A percentile compares a stretch with the other conserved stretches of the same genome.
These are phyloP conservation scores for Mortierella sp. DNA, from an alignment of 371 early-diverging fungal genomes.

Conservation along the genomic window DNA sequence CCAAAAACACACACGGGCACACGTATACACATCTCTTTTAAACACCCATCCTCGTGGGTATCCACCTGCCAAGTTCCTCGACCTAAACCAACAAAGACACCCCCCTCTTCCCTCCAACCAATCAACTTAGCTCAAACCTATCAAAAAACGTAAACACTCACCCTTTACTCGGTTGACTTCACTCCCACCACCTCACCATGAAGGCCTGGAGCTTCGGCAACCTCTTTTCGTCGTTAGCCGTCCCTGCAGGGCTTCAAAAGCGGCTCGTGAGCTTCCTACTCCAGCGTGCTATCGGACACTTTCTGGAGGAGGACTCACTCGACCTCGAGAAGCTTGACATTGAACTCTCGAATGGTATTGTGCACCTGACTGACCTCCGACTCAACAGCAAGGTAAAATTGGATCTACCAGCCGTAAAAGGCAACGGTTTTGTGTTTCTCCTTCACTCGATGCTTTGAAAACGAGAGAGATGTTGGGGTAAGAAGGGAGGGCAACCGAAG, in stretches of 20 bases:
- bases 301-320: conserved; percentile 82
- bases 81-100: background rate
- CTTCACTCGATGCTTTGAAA: background rate
- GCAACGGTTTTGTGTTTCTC: background rate
- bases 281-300: conserved; percentile 87
- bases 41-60: background rate
- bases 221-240: conserved; percentile 63
- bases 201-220: conserved; percentile 61
- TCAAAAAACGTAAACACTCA: background rate
- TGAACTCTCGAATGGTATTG: conserved; percentile 84
- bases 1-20: background rate
- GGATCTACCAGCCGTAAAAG: background rate
- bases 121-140: background rate
- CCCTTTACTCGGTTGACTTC: background rate
- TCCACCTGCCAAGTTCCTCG: background rate
- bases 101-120: too few relatives aligned
- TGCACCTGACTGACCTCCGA: conserved; percentile 83
- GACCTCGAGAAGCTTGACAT: conserved; percentile 90
- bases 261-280: conserved; percentile 87
- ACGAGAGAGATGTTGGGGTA: background rate
- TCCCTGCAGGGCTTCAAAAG: conserved; percentile 85
- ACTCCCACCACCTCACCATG: conserved; percentile 19
- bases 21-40: background rate
- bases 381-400: conserved; percentile 80
- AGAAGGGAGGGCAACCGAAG: background rate